Evolutionary conservation across 768 basidiomycete genomes (phyloP).

Genomic region (Lentinula aciculospora): DNA sequence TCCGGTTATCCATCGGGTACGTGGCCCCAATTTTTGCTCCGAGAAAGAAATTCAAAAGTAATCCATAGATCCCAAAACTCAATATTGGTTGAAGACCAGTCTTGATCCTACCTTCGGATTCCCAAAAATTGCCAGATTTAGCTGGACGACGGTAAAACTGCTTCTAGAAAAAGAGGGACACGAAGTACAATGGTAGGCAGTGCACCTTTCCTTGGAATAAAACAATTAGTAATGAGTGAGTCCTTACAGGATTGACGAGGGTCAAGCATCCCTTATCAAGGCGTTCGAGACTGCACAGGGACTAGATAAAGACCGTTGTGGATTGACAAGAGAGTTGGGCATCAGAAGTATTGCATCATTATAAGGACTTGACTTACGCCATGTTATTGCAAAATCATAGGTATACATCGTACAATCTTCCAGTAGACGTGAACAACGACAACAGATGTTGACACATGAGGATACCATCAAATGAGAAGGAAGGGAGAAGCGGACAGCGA

Average conservation of each 20-base stretch:
- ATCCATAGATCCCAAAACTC: constrained; percentile 79
- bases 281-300: constrained; percentile 69
- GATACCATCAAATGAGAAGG: constrained; percentile 2
- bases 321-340: constrained; percentile 67
- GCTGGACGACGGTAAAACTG: constrained; percentile 91
- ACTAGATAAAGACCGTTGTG: constrained; percentile 69
- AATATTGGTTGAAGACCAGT: constrained; percentile 73
- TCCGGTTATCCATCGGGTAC: constrained; percentile 90
- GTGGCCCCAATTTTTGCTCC: constrained; percentile 8
- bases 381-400: not conserved
- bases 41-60: not conserved
- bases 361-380: constrained; percentile 31
- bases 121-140: constrained; percentile 86
- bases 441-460: not conserved
- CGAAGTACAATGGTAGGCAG: constrained; percentile 68
- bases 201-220: not conserved
- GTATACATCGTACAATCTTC: not conserved
- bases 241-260: constrained; percentile 71
- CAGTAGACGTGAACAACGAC: no score
- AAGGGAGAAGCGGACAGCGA: no score
- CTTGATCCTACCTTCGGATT: constrained; percentile 90
- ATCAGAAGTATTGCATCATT: constrained; percentile 66
- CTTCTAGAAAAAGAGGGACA: constrained; percentile 77
- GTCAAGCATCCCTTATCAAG: constrained; percentile 67
- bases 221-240: not conserved